Evolutionary conservation across 192 early-diverging fungal species (phyloP).

Genomic region (Coemansia sp.): DNA sequence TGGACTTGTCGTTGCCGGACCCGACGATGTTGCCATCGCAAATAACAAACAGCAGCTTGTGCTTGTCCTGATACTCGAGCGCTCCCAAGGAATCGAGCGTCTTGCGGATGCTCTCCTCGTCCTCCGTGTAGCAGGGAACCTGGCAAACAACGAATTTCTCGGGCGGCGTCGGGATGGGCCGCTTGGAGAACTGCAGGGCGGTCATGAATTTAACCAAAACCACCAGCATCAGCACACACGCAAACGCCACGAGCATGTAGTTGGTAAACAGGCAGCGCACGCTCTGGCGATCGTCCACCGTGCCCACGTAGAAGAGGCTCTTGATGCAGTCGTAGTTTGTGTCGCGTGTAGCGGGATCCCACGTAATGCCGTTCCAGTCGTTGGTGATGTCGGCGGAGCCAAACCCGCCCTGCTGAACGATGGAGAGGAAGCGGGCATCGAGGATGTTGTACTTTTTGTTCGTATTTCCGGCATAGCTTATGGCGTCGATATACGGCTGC

Average conservation of each 20-base stretch:
- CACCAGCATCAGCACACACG: conserved; percentile 71
- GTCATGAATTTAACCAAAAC: conserved; percentile 80
- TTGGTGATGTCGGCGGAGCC: conserved; percentile 50
- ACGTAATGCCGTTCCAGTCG: conserved; percentile 43
- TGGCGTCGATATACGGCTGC: conserved; percentile 55
- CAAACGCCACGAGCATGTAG: conserved; percentile 81
- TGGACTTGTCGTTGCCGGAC: conserved; percentile 93
- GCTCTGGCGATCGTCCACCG: conserved; percentile 72
- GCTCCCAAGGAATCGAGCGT: conserved; percentile 80
- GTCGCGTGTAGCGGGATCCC: conserved; percentile 18
- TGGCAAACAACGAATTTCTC: conserved; percentile 96
- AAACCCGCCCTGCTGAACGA: conserved; percentile 47
- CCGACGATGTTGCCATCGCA: conserved; percentile 94
- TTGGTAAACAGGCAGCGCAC: conserved; percentile 79
- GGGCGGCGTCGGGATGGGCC: conserved; percentile 73
- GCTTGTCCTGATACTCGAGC: conserved; percentile 80
- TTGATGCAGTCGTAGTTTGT: conserved; percentile 73
- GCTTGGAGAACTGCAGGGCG: conserved; percentile 69
- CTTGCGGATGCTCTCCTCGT: conserved; percentile 79
- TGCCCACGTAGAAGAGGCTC: conserved; percentile 78
- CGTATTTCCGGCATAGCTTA: conserved; percentile 15
- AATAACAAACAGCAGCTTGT: conserved; percentile 87
- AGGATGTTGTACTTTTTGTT: conserved; percentile 58
- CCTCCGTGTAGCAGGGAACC: conserved; percentile 97
- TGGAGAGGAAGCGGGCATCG: conserved; percentile 18